A percentile compares a stretch with the other conserved stretches of the same genome.
phyloP scores from a whole-genome alignment of 2,329 filamentous ascomycete genomes.

The Chaetomium strumarium region DNA sequence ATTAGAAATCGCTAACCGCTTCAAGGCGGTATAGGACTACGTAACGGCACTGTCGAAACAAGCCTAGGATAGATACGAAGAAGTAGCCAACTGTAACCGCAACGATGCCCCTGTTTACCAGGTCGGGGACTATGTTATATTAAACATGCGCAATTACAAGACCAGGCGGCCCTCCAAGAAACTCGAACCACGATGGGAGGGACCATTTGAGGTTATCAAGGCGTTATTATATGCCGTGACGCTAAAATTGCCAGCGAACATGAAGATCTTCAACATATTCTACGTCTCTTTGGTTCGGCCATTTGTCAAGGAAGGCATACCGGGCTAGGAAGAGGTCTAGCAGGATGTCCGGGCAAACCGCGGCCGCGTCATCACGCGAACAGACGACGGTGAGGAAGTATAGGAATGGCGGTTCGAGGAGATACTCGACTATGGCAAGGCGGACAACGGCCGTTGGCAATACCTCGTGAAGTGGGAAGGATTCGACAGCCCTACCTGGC shows the following conservation, averaged over 20 bases:
- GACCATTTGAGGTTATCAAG: not conserved
- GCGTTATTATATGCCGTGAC: not conserved
- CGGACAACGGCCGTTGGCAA: not conserved
- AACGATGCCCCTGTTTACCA: not conserved
- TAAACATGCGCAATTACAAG: not conserved
- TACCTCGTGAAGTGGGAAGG: not conserved
- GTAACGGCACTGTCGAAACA: not conserved
- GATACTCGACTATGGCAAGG: not conserved
- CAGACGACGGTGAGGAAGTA: not conserved
- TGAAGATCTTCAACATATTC: constrained; percentile 1
- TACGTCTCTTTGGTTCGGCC: not conserved
- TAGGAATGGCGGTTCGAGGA: not conserved
- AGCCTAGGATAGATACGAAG: not conserved
- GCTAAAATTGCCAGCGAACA: not conserved
- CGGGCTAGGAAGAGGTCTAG: not conserved
- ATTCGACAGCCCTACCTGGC: not conserved
- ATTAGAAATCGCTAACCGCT: not conserved
- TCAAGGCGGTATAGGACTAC: not conserved
- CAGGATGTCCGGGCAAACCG: not conserved
- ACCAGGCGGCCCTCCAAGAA: not conserved
- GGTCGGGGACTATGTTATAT: not conserved
- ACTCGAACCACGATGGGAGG: not conserved
- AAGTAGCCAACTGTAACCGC: not conserved
- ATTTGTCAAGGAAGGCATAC: not conserved
- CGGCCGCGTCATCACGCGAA: not conserved